Evolutionary conservation across 257 asterid genomes (phyloP).

Genomic region (Coffea eugenioides): DNA sequence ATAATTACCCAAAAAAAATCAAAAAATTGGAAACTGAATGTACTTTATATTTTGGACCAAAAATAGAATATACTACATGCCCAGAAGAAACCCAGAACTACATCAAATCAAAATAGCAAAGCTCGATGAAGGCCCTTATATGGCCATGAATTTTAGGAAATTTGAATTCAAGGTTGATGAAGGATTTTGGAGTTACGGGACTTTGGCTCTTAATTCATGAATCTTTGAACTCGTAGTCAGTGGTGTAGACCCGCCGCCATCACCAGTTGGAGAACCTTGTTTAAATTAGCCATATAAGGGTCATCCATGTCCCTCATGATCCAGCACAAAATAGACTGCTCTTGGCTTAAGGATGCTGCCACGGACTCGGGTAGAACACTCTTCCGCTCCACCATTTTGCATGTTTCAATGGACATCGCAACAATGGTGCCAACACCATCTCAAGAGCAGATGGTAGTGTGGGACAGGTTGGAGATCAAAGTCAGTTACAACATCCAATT

Average conservation of each 20-base stretch:
- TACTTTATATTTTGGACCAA: too few species aligned
- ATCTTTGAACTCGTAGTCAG: slow-evolving; percentile 49
- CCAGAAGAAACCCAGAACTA: too few species aligned
- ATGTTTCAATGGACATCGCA: background rate
- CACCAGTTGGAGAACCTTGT: slow-evolving; percentile 54
- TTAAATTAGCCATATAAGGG: slow-evolving; percentile 60
- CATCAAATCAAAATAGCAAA: too few species aligned
- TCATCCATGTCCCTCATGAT: slow-evolving; percentile 94
- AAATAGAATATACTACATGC: too few species aligned
- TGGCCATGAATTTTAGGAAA: too few species aligned
- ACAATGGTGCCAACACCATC: slow-evolving; percentile 31
- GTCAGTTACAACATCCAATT: background rate
- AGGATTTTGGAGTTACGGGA: too few species aligned
- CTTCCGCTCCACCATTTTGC: slow-evolving; percentile 69
- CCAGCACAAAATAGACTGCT: slow-evolving; percentile 71
- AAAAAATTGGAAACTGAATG: too few species aligned
- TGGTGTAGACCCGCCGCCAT: slow-evolving; percentile 24
- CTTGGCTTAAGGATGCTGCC: slow-evolving; percentile 68
- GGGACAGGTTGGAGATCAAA: slow-evolving; percentile 41
- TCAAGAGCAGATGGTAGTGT: slow-evolving; percentile 39
- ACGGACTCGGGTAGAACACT: slow-evolving; percentile 68
- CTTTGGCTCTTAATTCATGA: too few species aligned
- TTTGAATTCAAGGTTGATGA: too few species aligned
- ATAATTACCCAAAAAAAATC: too few species aligned
- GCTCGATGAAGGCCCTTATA: too few species aligned